Conservation (phyloP, 768 basidiomycete genomes). For the Cystofilobasidium capitatum region DNA sequence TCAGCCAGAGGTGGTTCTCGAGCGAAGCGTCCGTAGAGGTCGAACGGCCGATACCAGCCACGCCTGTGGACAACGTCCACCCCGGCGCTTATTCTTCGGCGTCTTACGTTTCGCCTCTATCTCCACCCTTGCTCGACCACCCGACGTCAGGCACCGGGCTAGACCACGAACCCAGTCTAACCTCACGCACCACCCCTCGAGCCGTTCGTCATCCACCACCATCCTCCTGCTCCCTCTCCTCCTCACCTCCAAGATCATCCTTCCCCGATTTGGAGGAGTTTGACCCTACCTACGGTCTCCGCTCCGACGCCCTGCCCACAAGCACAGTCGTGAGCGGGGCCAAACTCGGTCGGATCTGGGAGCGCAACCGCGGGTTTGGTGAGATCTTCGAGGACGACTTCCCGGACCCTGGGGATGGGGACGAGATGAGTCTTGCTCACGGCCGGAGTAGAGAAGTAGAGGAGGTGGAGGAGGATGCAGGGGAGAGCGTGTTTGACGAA, state of each 20-base stretch:
- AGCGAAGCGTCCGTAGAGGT: slow-evolving; percentile 29
- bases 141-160: too few relatives aligned
- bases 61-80: too few relatives aligned
- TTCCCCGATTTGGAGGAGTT: slow-evolving; percentile 71
- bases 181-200: not conserved
- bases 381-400: slow-evolving; percentile 28
- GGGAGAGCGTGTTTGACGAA: not conserved
- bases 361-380: slow-evolving; percentile 39
- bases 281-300: slow-evolving; percentile 91
- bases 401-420: slow-evolving; percentile 8
- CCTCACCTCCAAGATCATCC: slow-evolving; percentile 33
- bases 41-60: not conserved
- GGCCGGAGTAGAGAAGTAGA: not conserved
- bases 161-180: not conserved
- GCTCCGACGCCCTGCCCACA: slow-evolving; percentile 78
- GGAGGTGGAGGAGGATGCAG: not conserved
- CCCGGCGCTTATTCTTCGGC: too few relatives aligned
- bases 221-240: slow-evolving; percentile 27
- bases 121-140: too few relatives aligned
- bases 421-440: slow-evolving; percentile 4
- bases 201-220: not conserved
- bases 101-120: too few relatives aligned
- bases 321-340: slow-evolving; percentile 52
- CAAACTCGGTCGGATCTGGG: slow-evolving; percentile 62
- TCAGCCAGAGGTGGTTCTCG: slow-evolving; percentile 86